Evolutionary conservation across 1,139 yeast genomes (phyloP), one percentile per base, ranked within the genome.

Genomic region (Suhomyces anneliseae): DNA sequence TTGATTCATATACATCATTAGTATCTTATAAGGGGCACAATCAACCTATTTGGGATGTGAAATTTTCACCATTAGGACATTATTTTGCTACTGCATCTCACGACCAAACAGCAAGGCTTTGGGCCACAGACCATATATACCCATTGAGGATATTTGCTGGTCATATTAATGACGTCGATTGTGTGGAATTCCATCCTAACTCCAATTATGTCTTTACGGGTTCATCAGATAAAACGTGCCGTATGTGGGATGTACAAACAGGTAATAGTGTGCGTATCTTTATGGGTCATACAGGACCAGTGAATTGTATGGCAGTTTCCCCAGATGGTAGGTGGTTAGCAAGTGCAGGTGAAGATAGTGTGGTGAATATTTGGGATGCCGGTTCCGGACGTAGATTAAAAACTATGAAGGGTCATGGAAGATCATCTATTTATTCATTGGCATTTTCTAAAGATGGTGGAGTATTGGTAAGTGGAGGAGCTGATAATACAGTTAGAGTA

Each of bases 311-410:
- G 58, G 90, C 96, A 0, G 96, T 90, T 8, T 87, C 96, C 0
- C 98, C 98, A 0, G 97, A 93, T 68, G 99, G 99, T 2, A 78
- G 97, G 59, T 89, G 97, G 95, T 72, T 93, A 49, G 97, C 98
- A 3, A 83, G 93, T 51, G 98, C 96, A 9, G 96, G 97, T 42
- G 98, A 92, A 63, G 99, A 92, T 64, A 85, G 90, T 45, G 79
- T 87, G 19, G 87, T 95, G 39, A 87, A 87, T 61, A 78, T 95
- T 39, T 95, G 98, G 97, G 99, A 95, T 69, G 83, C 89, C 45
- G 97, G 97, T 2, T 81, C 93, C 3, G 99, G 98, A 12, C 78
- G 95, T 54, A 74, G 92, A 46, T 73, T 93, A 54, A 92, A 92
- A 67, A 76, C 87, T 9, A 81, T 82, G 85, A 80, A 89, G 53